Conservation (phyloP, 208 protist genomes). For the Crithidia sp. region DNA sequence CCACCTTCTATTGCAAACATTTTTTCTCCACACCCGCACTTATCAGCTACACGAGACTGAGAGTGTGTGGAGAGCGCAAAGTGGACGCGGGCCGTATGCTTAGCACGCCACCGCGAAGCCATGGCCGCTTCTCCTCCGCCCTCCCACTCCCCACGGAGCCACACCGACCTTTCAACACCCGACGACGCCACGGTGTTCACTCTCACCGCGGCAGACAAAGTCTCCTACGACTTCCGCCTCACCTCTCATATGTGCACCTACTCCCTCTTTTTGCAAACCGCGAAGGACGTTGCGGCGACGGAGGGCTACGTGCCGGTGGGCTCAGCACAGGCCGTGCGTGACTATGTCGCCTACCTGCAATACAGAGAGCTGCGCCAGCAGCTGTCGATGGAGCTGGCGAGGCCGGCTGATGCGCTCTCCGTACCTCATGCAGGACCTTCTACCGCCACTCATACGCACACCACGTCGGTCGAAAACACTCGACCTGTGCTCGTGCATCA, state of each 20-base stretch:
- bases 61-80: background rate
- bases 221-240: conserved; percentile 9
- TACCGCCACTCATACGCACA: background rate
- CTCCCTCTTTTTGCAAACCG: conserved; percentile 49
- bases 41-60: background rate
- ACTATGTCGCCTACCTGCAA: conserved; percentile 52
- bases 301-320: conserved; percentile 54
- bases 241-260: conserved; percentile 28
- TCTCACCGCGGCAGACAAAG: conserved; percentile 37
- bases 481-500: no score
- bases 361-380: conserved; percentile 21
- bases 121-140: background rate
- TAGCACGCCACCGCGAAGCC: no score
- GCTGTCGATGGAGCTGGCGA: conserved; percentile 26
- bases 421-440: background rate
- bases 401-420: no score
- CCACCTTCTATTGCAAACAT: background rate
- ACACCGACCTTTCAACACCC: background rate
- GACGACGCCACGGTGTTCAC: conserved; percentile 19
- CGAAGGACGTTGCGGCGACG: conserved; percentile 41
- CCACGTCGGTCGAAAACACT: no score
- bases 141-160: background rate
- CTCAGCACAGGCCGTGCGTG: conserved; percentile 34
- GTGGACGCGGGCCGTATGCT: no score
- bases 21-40: background rate